Evolutionary conservation across 2,329 filamentous ascomycete genomes (phyloP), one percentile per base, ranked within the genome.

Genomic region (Epicoccum sorghinum): DNA sequence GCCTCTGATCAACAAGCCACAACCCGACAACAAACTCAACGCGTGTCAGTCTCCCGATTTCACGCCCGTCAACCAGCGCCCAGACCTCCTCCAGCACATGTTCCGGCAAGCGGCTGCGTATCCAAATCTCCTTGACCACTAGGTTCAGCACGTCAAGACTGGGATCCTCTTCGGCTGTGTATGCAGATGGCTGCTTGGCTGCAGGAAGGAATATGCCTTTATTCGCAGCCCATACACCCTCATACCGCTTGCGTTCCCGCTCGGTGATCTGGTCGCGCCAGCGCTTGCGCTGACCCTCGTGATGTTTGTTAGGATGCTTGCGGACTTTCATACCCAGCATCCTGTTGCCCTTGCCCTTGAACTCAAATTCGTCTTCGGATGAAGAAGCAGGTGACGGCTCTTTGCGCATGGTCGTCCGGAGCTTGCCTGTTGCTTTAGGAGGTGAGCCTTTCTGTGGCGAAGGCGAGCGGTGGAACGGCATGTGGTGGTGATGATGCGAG

Each of bases 141-240:
- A 91, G 75, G 65, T 87, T 89, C 30, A 82, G 80, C 3, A 93
- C 87, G 40, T 82, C 79, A 12, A 85, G 80, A 4, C 27, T 40
- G 3, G 48, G 40, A 9, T 52, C 41, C 3, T 52, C 48, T 4
- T 52, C 41, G 4, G 24, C 12, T 5, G 25, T 8, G 4, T 12
- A 5, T 22, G 4, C 2, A 22, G 12, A 7, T 14, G 1, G 9
- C 10, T 23, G 10, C 14, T 32, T 24, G 4, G 51, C 27, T 5
- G 59, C 58, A 9, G 70, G 58, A 24, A 72, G 67, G 41, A 72
- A 63, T 0, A 86, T 54, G 0, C 90, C 90, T 43, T 86, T 85
- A 65, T 95, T 95, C 37, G 89, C 90, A 1, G 90, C 90, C 89
- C 90, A 95, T 1, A 95, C 83, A 2, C 89, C 90, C 72, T 93